A percentile compares a stretch with the other conserved stretches of the same genome.
These are phyloP conservation scores for Leccinum aurantiacum DNA, from an alignment of 768 basidiomycete genomes.

Conservation along the genomic window DNA sequence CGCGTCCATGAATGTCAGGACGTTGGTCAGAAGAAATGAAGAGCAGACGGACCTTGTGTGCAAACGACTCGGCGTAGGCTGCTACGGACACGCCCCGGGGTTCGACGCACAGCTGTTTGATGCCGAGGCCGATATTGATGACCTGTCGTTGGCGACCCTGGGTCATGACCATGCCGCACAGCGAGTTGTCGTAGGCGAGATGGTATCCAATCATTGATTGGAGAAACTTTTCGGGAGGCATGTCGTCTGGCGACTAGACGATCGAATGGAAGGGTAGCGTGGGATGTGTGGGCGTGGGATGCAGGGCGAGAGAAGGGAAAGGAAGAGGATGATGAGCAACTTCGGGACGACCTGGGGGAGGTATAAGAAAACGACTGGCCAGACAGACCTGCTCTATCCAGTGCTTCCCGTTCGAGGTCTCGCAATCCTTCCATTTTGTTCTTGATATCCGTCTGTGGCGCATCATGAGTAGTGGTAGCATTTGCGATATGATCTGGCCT, in stretches of 20 bases:
- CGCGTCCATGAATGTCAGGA: constrained; percentile 1
- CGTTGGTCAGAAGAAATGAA: neutral
- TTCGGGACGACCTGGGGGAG: neutral
- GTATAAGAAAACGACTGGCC: neutral
- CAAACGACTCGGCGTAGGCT: constrained; percentile 68
- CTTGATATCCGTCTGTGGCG: constrained; percentile 77
- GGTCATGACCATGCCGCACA: constrained; percentile 85
- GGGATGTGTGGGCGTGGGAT: neutral
- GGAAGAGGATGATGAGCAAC: constrained; percentile 2
- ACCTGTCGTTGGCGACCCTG: constrained; percentile 76
- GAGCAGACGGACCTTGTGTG: constrained; percentile 62
- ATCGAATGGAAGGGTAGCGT: neutral
- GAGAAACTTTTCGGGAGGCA: constrained; percentile 62
- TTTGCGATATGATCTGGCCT: constrained; percentile 72
- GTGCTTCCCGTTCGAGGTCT: constrained; percentile 64
- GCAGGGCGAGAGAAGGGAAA: neutral
- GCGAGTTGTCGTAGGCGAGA: constrained; percentile 61
- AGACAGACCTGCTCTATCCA: constrained; percentile 77
- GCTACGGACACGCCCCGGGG: constrained; percentile 57
- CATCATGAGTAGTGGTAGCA: constrained; percentile 85
- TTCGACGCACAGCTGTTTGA: constrained; percentile 65
- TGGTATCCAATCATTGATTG: constrained; percentile 82
- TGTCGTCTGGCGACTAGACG: constrained; percentile 52
- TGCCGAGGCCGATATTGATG: constrained; percentile 78
- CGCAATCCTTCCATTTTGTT: constrained; percentile 67